These are phyloP conservation scores for Colletotrichum musae DNA, from an alignment of 2,329 filamentous ascomycete species.

Conservation along the genomic window DNA sequence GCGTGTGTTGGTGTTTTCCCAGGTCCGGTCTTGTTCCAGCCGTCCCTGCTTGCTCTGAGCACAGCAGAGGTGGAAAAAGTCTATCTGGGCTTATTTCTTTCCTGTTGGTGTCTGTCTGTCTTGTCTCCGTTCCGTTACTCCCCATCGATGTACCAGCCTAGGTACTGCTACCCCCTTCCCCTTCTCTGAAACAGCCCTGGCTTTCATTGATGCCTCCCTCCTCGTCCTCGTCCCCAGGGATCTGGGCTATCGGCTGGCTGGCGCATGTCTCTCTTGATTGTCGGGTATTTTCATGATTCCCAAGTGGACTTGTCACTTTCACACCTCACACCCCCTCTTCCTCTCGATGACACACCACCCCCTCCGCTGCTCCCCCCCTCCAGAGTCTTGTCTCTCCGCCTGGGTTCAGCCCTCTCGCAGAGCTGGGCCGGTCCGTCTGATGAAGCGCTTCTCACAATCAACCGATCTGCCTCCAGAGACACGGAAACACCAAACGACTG, in stretches of 20 bases:
- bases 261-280: constrained; percentile 4
- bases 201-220: neutral
- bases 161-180: neutral
- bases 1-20: constrained; percentile 21
- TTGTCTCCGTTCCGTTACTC: constrained; percentile 1
- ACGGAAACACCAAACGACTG: too few species aligned
- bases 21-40: neutral
- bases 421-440: constrained; percentile 28
- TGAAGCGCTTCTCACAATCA: constrained; percentile 8
- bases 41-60: neutral
- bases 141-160: neutral
- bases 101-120: constrained; percentile 18
- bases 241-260: constrained; percentile 20
- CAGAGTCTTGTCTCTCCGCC: neutral
- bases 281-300: constrained; percentile 16
- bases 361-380: neutral
- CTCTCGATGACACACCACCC: constrained; percentile 11
- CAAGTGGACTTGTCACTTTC: neutral
- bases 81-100: constrained; percentile 7
- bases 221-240: constrained; percentile 2
- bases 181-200: constrained; percentile 27
- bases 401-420: constrained; percentile 14
- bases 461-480: constrained; percentile 20
- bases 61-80: neutral
- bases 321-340: constrained; percentile 2